These are phyloP conservation scores for Nicotiana tabacum DNA, from an alignment of 257 asterid species.

Conservation along the genomic window DNA sequence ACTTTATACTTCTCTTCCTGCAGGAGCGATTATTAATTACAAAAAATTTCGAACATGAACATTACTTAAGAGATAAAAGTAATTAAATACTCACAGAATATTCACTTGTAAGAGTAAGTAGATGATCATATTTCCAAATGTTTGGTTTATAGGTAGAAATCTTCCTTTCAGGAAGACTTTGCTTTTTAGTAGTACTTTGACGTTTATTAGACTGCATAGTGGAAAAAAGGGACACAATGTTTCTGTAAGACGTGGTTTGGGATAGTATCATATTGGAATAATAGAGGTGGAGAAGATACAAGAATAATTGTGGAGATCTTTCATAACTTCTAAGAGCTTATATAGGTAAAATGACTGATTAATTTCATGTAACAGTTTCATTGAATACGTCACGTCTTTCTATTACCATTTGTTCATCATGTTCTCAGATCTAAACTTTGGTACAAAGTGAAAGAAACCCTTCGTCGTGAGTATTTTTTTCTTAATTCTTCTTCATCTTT, in stretches of 20 bases:
- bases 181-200: not conserved
- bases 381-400: no score
- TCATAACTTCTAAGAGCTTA: no score
- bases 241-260: not conserved
- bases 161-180: not conserved
- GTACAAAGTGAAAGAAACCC: no score
- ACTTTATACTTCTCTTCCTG: slow-evolving; percentile 30
- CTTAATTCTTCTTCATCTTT: no score
- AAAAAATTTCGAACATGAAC: no score
- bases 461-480: no score
- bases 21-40: not conserved
- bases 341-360: no score
- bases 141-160: not conserved
- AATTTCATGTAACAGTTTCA: no score
- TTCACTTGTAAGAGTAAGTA: not conserved
- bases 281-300: not conserved
- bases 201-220: not conserved
- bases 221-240: not conserved
- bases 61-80: not conserved
- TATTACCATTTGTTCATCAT: no score
- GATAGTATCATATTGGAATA: not conserved
- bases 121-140: not conserved
- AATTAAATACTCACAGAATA: not conserved
- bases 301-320: not conserved
- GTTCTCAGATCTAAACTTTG: no score